Percentiles rank a stretch among this genome's conserved stretches.
These are phyloP conservation scores for Lactarius sanguifluus DNA, from an alignment of 768 basidiomycete genomes.

Conservation along the genomic window DNA sequence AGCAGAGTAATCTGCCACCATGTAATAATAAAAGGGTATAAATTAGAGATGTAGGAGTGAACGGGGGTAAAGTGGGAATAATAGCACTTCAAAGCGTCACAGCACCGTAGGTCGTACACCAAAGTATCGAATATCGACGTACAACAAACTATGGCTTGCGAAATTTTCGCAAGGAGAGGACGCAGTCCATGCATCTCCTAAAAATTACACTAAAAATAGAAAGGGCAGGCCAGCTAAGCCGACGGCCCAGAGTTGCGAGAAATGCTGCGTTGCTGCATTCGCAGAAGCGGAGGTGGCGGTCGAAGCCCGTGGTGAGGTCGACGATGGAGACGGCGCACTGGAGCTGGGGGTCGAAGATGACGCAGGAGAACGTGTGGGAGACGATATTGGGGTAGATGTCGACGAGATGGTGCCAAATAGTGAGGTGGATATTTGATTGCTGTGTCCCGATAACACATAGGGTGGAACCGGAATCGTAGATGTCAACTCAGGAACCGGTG, in stretches of 20 bases:
- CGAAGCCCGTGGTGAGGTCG: not conserved
- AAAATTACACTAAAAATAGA: not conserved
- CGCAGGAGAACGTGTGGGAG: not conserved
- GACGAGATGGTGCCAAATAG: conserved; percentile 1
- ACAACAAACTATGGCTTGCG: not conserved
- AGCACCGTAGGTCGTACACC: not conserved
- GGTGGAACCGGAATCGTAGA: conserved; percentile 44
- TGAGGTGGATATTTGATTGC: conserved; percentile 16
- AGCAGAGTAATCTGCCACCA: not conserved
- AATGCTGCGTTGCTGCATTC: conserved; percentile 10
- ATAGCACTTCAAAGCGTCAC: not conserved
- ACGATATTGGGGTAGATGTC: not conserved
- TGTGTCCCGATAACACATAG: conserved; percentile 32
- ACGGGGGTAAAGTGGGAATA: not conserved
- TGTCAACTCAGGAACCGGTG: conserved; percentile 51
- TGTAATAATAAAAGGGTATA: not conserved
- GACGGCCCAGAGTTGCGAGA: not conserved
- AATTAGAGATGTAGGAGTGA: not conserved
- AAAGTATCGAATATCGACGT: not conserved
- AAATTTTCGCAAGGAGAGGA: not conserved
- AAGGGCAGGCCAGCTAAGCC: conserved; percentile 2
- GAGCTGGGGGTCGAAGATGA: not conserved
- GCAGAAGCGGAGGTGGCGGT: not conserved
- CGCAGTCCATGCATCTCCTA: not conserved
- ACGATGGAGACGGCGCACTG: not conserved